Evolutionary conservation across 2,329 filamentous ascomycete species (phyloP).

Genomic region (Hypoxylon sp.): DNA sequence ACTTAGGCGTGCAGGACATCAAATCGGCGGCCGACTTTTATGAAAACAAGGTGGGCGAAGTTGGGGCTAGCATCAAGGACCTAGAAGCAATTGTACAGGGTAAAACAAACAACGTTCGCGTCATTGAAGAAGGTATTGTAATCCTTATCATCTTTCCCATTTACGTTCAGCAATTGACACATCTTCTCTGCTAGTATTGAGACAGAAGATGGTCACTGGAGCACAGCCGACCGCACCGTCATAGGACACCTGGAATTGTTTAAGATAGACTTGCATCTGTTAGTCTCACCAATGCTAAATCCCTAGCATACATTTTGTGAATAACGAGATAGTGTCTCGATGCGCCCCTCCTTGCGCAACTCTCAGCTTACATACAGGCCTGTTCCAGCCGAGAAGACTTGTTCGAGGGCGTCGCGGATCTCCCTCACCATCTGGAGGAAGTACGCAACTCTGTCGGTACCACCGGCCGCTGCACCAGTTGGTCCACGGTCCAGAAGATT

Average conservation of each 20-base stretch:
- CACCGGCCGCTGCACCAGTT: constrained; percentile 40
- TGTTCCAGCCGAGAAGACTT: constrained; percentile 11
- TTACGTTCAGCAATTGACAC: constrained; percentile 31
- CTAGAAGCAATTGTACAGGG: constrained; percentile 65
- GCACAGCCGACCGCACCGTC: constrained; percentile 32
- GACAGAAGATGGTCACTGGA: constrained; percentile 53
- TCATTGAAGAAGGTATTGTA: constrained; percentile 83
- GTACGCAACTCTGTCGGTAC: constrained; percentile 41
- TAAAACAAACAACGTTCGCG: constrained; percentile 84
- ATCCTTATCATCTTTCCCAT: not conserved
- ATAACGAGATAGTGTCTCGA: too few species aligned
- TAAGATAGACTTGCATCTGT: constrained; percentile 15
- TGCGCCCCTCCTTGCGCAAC: not conserved
- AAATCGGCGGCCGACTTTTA: constrained; percentile 66
- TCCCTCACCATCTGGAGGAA: constrained; percentile 36
- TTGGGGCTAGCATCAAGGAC: constrained; percentile 63
- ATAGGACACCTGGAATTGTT: constrained; percentile 9
- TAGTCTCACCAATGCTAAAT: too few species aligned
- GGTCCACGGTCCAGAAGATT: constrained; percentile 32
- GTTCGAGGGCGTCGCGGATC: constrained; percentile 34
- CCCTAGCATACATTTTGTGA: too few species aligned
- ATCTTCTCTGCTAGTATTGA: constrained; percentile 48
- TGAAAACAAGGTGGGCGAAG: constrained; percentile 62
- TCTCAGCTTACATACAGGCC: not conserved
- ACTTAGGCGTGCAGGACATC: constrained; percentile 53